Conservation (phyloP, 768 basidiomycete genomes). For the Tricholoma furcatifolium region DNA sequence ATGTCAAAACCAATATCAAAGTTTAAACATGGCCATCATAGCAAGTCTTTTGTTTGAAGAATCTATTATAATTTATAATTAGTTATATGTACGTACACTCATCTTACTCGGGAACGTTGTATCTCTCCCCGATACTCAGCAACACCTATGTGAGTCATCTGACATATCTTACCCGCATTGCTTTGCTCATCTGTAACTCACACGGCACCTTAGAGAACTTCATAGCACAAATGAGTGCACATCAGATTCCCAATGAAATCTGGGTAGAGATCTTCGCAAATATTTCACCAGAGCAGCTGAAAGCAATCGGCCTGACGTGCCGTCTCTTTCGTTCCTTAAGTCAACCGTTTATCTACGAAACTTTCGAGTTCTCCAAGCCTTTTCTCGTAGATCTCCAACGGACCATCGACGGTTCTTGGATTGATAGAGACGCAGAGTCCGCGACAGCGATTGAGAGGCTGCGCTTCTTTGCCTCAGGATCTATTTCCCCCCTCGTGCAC, state of each 20-base stretch:
- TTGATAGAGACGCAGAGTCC: not conserved
- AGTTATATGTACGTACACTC: no score
- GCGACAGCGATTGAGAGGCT: not conserved
- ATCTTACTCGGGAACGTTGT: no score
- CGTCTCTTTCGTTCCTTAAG: not conserved
- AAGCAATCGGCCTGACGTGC: not conserved
- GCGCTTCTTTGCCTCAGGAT: slow-evolving; percentile 1
- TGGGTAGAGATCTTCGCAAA: slow-evolving; percentile 5
- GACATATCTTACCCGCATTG: no score
- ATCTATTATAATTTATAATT: no score
- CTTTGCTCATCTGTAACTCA: no score
- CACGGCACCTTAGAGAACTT: no score
- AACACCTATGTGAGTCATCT: no score
- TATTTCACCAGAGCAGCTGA: not conserved
- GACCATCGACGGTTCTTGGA: not conserved
- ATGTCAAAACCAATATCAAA: no score
- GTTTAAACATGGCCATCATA: no score
- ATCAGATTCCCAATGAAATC: not conserved
- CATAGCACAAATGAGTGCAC: not conserved
- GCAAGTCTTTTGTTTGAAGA: no score
- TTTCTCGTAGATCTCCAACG: no score
- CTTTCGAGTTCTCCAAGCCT: not conserved
- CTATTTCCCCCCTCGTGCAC: not conserved
- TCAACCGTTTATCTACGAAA: not conserved
- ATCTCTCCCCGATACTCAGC: no score